Evolutionary conservation across 768 basidiomycete species (phyloP).

Genomic region (Cantharellus cinnabarinus): DNA sequence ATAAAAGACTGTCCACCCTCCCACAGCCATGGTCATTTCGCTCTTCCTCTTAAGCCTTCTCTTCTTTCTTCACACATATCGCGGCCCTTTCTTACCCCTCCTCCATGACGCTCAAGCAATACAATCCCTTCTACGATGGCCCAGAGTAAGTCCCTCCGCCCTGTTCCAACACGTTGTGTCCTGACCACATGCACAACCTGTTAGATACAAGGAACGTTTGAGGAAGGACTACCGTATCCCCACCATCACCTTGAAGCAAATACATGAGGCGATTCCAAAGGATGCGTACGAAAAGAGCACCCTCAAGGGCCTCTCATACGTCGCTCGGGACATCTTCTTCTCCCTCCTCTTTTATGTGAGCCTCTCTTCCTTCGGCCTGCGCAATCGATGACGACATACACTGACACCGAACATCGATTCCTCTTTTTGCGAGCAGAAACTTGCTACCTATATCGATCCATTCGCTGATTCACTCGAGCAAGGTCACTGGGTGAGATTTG

Average conservation of each 20-base stretch:
- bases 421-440: background rate
- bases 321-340: slow-evolving; percentile 27
- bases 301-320: slow-evolving; percentile 21
- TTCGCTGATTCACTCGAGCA: background rate
- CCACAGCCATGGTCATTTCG: background rate
- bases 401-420: background rate
- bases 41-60: background rate
- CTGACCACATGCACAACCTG: background rate
- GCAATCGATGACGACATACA: background rate
- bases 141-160: background rate
- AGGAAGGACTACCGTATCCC: slow-evolving; percentile 30
- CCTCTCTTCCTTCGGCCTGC: background rate
- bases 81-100: background rate
- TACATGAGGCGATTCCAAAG: slow-evolving; percentile 37
- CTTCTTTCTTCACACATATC: background rate
- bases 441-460: slow-evolving; percentile 1
- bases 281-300: slow-evolving; percentile 27
- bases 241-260: slow-evolving; percentile 29
- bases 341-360: slow-evolving; percentile 9
- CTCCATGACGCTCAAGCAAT: background rate
- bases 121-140: background rate
- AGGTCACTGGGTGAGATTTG: slow-evolving; percentile 10
- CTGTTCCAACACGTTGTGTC: background rate
- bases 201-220: slow-evolving; percentile 15
- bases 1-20: too few species aligned